phyloP scores from a whole-genome alignment of 202 grass and related monocot species.

The Eragrostis tef region DNA sequence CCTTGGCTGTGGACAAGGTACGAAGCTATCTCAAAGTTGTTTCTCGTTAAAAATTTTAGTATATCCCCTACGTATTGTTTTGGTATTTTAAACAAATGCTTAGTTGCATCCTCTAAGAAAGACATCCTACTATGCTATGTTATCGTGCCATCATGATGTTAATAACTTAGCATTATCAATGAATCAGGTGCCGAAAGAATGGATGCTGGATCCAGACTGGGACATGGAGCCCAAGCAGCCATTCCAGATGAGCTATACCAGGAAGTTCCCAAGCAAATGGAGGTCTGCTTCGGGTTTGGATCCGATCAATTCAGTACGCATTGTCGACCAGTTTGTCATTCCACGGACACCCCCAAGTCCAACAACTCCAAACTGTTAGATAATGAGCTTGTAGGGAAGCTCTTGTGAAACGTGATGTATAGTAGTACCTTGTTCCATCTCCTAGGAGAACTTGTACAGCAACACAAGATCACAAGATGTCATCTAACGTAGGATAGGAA shows the following conservation, averaged over 20 bases:
- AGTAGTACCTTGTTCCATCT: constrained; percentile 3
- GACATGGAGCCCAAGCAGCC: constrained; percentile 77
- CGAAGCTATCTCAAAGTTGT: neutral
- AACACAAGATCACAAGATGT: constrained; percentile 33
- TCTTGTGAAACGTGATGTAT: constrained; percentile 22
- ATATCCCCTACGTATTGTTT: neutral
- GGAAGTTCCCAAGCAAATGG: constrained; percentile 93
- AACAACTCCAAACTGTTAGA: neutral
- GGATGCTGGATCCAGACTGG: constrained; percentile 97
- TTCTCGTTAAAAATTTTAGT: neutral
- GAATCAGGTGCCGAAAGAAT: constrained; percentile 86
- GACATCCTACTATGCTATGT: neutral
- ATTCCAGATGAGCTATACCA: constrained; percentile 73
- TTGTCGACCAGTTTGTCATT: constrained; percentile 83
- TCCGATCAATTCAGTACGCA: constrained; percentile 62
- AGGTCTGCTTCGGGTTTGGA: constrained; percentile 61
- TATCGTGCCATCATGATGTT: neutral
- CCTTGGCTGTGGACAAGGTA: constrained; percentile 91
- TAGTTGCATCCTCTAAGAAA: neutral
- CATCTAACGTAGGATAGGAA: constrained; percentile 33
- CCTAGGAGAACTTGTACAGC: constrained; percentile 31
- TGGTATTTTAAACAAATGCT: neutral
- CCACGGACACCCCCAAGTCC: constrained; percentile 49
- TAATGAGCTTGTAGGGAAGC: neutral
- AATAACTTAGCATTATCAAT: constrained; percentile 4